Conservation (phyloP, 768 basidiomycete species). For the Boletus vinaceobasis region DNA sequence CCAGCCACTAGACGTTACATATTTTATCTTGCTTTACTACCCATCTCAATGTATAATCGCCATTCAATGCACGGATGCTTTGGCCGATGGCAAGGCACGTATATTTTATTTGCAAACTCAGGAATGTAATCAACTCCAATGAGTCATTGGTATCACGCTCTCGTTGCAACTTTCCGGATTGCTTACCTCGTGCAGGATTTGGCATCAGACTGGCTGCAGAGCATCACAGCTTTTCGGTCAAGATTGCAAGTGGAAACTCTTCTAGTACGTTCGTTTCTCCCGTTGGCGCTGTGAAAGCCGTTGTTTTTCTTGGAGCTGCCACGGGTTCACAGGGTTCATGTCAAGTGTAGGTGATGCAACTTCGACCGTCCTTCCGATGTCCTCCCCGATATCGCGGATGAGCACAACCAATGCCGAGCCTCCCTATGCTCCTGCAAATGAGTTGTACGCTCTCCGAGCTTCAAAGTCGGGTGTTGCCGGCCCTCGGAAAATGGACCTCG, state of each 20-base stretch:
- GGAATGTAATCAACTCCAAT: neutral
- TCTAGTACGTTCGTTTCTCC: neutral
- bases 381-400: conserved; percentile 11
- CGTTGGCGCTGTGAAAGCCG: neutral
- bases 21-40: conserved; percentile 29
- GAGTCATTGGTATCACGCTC: neutral
- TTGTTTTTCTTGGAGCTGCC: neutral
- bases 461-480: conserved; percentile 16
- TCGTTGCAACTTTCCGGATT: neutral
- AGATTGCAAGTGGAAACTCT: conserved; percentile 5
- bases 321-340: conserved; percentile 8
- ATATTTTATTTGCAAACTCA: neutral
- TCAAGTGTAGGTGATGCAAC: conserved; percentile 14
- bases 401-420: conserved; percentile 5
- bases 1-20: conserved; percentile 50
- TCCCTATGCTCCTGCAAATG: neutral
- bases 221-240: neutral
- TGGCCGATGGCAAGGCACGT: conserved; percentile 26
- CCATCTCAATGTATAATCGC: conserved; percentile 37
- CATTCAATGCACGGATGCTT: conserved; percentile 32
- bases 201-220: conserved; percentile 6
- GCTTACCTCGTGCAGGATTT: conserved; percentile 1
- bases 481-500: conserved; percentile 17
- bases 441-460: neutral
- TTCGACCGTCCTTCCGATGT: conserved; percentile 13